Percentiles rank a stretch among this genome's conserved stretches.
These are phyloP conservation scores for Hippophae rhamnoides DNA, from an alignment of 306 rosid genomes.

Conservation along the genomic window DNA sequence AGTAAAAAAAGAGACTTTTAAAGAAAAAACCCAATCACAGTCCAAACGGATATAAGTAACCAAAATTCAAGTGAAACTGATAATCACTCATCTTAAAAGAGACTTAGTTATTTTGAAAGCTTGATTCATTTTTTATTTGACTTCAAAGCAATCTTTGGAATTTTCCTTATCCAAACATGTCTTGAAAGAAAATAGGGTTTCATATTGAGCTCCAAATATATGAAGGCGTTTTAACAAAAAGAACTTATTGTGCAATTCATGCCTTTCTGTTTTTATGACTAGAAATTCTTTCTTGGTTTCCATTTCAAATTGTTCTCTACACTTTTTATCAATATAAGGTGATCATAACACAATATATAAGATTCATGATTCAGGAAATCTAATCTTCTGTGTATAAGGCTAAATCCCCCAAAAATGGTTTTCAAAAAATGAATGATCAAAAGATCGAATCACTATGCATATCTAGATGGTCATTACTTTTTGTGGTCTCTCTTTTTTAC, in stretches of 20 bases:
- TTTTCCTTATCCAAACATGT: slow-evolving; percentile 7
- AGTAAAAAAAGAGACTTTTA: no score
- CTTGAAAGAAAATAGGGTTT: slow-evolving; percentile 1
- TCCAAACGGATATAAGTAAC: no score
- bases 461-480: background rate
- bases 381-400: background rate
- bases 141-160: background rate
- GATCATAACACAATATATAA: slow-evolving; percentile 4
- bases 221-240: slow-evolving; percentile 9
- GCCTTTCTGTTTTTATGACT: background rate
- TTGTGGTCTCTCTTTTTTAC: no score
- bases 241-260: slow-evolving; percentile 5
- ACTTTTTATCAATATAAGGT: slow-evolving; percentile 7
- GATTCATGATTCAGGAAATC: slow-evolving; percentile 3
- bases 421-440: background rate
- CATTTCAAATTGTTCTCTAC: slow-evolving; percentile 9
- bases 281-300: slow-evolving; percentile 6
- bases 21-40: no score
- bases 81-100: no score
- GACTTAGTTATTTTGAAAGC: no score
- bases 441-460: slow-evolving; percentile 3
- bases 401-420: background rate
- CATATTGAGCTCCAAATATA: slow-evolving; percentile 11
- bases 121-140: background rate
- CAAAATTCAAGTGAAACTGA: no score